Evolutionary conservation across 805 yeast genomes (phyloP), one percentile per base, ranked within the genome.

Genomic region (Starmerella potacharoeniae): DNA sequence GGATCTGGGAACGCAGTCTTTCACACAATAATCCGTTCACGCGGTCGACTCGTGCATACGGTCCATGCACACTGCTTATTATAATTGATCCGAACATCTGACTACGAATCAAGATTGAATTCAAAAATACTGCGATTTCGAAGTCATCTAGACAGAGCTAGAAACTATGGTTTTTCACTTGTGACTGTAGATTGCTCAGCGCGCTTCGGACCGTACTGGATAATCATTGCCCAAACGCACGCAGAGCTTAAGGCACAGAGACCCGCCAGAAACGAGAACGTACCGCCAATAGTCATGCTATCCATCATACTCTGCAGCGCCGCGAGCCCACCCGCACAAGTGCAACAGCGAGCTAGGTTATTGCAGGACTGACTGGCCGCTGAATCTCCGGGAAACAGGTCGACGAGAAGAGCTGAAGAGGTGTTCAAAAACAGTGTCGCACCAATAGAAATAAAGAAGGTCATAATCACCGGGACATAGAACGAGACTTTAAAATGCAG

Each of bases 281-380:
- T 77, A 16, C 95, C 93, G 1, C 96, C 96, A 11, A 78, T 68
- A 0, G 79, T 79, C 78, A 89, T 72, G 0, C 70, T 57, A 0
- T 55, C 54, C 13, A 74, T 71, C 91, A 89, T 84, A 49, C 70
- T 74, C 28, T 80, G 76, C 22, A 86, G 71, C 3, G 81, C 82
- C 0, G 86, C 93, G 28, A 84, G 75, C 44, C 84, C 81, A 0
- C 79, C 75, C 0, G 95, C 95, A 34, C 83, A 82, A 49, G 80
- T 62, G n/a, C 78, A 71, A 65, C 96, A 89, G 61, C 96, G 72
- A 28, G 81, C 74, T 31, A 88, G 69, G 64, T 89, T 89, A 58
- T 83, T 73, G 50, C 84, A 75, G 9, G 93, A 83, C 0, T 87
- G 77, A 5, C 90, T 83, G 4, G 91, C 79, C 0, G 95, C 86